Percentiles rank a stretch among this genome's conserved stretches.
These are phyloP conservation scores for Ogataea nakhonphanomensis DNA, from an alignment of 805 yeast genomes.

Conservation along the genomic window DNA sequence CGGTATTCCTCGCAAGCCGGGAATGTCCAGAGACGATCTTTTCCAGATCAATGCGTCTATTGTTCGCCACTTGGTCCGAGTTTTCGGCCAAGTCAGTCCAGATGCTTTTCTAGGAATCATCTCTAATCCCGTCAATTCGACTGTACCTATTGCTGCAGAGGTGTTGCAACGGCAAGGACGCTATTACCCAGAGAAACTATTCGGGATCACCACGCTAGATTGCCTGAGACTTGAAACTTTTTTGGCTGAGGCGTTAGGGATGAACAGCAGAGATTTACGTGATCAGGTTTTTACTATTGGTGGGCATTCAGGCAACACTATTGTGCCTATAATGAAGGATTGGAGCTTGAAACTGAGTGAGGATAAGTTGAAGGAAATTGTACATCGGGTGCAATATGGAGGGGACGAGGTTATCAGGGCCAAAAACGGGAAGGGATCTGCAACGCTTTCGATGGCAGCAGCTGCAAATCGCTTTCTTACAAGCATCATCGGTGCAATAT, in stretches of 20 bases:
- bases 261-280: constrained; percentile 43
- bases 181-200: constrained; percentile 47
- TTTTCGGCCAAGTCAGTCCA: constrained; percentile 45
- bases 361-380: constrained; percentile 47
- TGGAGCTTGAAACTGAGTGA: constrained; percentile 32
- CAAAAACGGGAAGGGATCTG: constrained; percentile 91
- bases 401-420: constrained; percentile 97
- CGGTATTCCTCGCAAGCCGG: constrained; percentile 62
- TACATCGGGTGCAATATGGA: constrained; percentile 77
- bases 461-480: constrained; percentile 77
- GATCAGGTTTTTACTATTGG: constrained; percentile 67
- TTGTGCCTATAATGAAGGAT: constrained; percentile 68
- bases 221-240: constrained; percentile 72
- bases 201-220: constrained; percentile 59
- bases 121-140: constrained; percentile 58
- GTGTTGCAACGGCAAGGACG: constrained; percentile 48
- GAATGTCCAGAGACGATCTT: constrained; percentile 61
- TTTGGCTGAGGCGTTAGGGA: constrained; percentile 48
- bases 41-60: constrained; percentile 55
- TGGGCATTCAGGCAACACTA: constrained; percentile 93
- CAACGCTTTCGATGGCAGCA: constrained; percentile 92
- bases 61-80: constrained; percentile 46
- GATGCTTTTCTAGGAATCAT: constrained; percentile 52
- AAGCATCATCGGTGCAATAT: constrained; percentile 58
- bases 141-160: constrained; percentile 58